phyloP scores from a whole-genome alignment of 208 protist genomes.

The Leptomonas pyrrhocoris region DNA sequence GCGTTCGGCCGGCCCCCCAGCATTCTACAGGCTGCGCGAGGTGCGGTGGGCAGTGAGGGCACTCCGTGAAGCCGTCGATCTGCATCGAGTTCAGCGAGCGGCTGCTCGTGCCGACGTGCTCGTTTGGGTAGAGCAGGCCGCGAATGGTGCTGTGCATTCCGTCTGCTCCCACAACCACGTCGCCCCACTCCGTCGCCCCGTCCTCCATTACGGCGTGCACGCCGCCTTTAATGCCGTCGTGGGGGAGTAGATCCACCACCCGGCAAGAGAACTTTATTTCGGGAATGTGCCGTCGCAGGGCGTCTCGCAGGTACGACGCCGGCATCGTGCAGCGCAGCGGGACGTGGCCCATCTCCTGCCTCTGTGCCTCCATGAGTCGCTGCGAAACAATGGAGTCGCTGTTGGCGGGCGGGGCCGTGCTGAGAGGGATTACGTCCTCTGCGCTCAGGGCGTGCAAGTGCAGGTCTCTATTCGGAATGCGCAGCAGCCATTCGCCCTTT shows the following conservation, averaged over 20 bases:
- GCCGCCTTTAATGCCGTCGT: constrained; percentile 85
- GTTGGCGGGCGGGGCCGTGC: constrained; percentile 79
- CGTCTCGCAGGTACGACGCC: constrained; percentile 49
- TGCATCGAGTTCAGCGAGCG: constrained; percentile 78
- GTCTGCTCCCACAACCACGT: constrained; percentile 89
- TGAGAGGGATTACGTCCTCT: constrained; percentile 79
- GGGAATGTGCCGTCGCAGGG: constrained; percentile 66
- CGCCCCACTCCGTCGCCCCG: constrained; percentile 83
- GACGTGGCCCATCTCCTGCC: constrained; percentile 76
- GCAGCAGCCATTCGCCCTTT: constrained; percentile 59
- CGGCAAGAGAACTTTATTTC: constrained; percentile 71
- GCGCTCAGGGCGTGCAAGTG: constrained; percentile 46
- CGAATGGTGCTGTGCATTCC: constrained; percentile 86
- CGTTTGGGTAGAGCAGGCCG: constrained; percentile 73
- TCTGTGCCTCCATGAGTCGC: constrained; percentile 57
- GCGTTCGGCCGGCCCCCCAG: constrained; percentile 55
- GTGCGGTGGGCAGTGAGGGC: constrained; percentile 40
- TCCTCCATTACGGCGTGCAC: constrained; percentile 81
- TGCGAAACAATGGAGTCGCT: constrained; percentile 85
- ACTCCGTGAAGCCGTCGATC: constrained; percentile 74
- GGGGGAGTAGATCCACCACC: constrained; percentile 82
- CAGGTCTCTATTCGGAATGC: constrained; percentile 65
- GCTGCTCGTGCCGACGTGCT: constrained; percentile 71
- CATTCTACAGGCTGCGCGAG: constrained; percentile 60
- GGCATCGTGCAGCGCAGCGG: constrained; percentile 76